Conservation (phyloP, 2,329 filamentous ascomycete species). For the Fonsecaea erecta region DNA sequence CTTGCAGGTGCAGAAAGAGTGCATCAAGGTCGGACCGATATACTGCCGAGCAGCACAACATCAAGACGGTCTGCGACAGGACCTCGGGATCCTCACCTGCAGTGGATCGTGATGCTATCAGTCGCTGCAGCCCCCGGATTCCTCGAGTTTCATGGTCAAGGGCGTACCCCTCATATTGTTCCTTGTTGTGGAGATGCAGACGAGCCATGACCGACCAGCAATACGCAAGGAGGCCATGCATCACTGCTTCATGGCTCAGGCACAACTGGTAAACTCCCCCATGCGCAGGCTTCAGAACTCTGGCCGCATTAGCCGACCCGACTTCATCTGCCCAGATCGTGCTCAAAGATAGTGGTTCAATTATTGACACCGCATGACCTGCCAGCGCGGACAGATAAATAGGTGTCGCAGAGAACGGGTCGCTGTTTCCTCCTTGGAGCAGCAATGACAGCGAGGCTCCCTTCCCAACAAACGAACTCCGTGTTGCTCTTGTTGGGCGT, state of each 20-base stretch:
- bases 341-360: not conserved
- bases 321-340: slow-evolving; percentile 7
- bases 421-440: not conserved
- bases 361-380: not conserved
- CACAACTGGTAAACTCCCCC: not conserved
- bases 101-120: not conserved
- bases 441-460: not conserved
- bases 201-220: slow-evolving; percentile 14
- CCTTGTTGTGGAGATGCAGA: slow-evolving; percentile 6
- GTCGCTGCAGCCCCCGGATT: not conserved
- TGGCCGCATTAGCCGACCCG: not conserved
- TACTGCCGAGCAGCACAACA: not conserved
- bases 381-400: not conserved
- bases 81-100: not conserved
- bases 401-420: slow-evolving; percentile 2
- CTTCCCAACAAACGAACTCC: too few relatives aligned
- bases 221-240: slow-evolving; percentile 6
- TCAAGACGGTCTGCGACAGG: not conserved
- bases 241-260: not conserved
- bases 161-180: not conserved
- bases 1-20: not conserved
- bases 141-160: slow-evolving; percentile 6
- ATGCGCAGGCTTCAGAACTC: not conserved
- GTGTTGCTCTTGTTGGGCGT: not conserved
- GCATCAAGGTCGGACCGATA: slow-evolving; percentile 2